Base-by-base conservation (phyloP, 78 protist genomes). In the Dictyostelium capitatum region DNA sequence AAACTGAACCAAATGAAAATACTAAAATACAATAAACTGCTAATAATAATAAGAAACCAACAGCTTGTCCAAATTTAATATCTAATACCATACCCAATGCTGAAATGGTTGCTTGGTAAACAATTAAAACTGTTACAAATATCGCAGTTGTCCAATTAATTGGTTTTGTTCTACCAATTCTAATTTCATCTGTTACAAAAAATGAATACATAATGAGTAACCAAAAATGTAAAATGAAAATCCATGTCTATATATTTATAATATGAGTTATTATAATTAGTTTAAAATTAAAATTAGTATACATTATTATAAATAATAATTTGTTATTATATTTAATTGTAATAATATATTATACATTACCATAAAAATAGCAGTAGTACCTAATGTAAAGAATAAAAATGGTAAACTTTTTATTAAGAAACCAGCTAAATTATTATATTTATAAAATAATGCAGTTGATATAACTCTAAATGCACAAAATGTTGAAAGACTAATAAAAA, bases 151-250 rank as follows among this genome's bases (percentile, higher is more conserved):
- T 41, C 15, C 12, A 17, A 20, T 43, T 65, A 11, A 80, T 43
- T 9, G 70, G 43, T 43, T 46, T 59, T 4, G 62, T 15, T 48
- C 37, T 23, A 11, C 28, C 20, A 9, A 37, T n/a, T 59, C 43
- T 56, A 20, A 80, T 25, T 41, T 80, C 57, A 19, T 56, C 53
- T 43, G 77, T n/a, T 5, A 80, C 56, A 43, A 80, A 80, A 59
- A 80, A 80, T 59, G 85, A 48, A 59, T 80, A 80, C 51, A 80
- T 32, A 30, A 80, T n/a, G 32, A 54, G 74, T 43, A 80, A 57
- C 67, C 67, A 25, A 47, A 37, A 37, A 1, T 20, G 37, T 51
- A 51, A 51, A 51, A 51, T 51, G 4, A 51, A 51, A 4, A 51
- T 12, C 56, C 56, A 51, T 8, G 56, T 37, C 43, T 37, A 3